Percentiles rank a stretch among this genome's conserved stretches.
phyloP scores from a whole-genome alignment of 2,329 filamentous ascomycete species.

The Lasiodiplodia gonubiensis region DNA sequence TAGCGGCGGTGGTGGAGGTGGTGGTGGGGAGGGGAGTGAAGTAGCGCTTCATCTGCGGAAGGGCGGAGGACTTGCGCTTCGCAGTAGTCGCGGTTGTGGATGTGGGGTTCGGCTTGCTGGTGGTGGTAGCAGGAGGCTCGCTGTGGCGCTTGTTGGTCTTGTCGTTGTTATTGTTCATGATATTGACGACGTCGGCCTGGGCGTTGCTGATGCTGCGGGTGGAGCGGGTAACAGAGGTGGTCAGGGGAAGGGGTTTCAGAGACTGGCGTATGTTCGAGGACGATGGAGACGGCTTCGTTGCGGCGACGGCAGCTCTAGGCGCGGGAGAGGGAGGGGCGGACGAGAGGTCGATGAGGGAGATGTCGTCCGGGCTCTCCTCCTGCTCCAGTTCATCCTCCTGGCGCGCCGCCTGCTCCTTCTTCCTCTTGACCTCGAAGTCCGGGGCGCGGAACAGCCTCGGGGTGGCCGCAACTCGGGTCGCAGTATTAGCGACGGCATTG shows the following conservation, averaged over 20 bases:
- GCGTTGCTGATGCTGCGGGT: slow-evolving; percentile 13
- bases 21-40: neutral
- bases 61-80: neutral
- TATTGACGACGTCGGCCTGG: slow-evolving; percentile 12
- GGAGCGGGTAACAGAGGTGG: neutral
- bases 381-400: neutral
- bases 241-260: neutral
- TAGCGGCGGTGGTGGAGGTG: neutral
- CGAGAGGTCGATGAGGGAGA: neutral
- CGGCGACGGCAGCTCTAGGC: neutral
- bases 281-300: neutral
- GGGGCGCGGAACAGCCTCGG: neutral
- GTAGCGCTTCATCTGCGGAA: slow-evolving; percentile 6
- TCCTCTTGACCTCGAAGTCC: neutral
- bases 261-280: neutral
- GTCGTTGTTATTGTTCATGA: neutral
- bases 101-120: neutral
- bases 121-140: neutral
- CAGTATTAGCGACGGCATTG: no score
- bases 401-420: neutral
- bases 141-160: neutral
- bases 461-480: no score
- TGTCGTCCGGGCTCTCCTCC: neutral
- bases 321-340: neutral
- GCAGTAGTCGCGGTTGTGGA: neutral